Evolutionary conservation across 108 stramenopile species (phyloP).

Genomic region (Nitzschia putrida): DNA sequence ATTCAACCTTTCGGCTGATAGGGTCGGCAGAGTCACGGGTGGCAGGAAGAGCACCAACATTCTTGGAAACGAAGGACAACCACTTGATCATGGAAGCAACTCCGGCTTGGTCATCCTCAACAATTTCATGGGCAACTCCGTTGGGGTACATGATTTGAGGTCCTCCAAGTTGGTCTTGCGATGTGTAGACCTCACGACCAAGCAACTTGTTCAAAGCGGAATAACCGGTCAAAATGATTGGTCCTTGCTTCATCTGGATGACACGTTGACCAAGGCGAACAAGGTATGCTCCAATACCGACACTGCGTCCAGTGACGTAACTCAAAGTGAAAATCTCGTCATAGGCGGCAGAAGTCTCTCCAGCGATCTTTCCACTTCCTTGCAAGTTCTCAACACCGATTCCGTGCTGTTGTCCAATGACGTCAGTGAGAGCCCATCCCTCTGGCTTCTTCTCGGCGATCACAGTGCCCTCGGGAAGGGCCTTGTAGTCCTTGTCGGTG

Average conservation of each 20-base stretch:
- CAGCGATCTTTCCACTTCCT: slow-evolving; percentile 98
- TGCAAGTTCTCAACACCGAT: slow-evolving; percentile 98
- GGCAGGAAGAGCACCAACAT: slow-evolving; percentile 69
- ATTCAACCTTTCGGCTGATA: slow-evolving; percentile 84
- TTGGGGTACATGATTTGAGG: slow-evolving; percentile 98
- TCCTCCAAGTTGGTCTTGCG: slow-evolving; percentile 97
- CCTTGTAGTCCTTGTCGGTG: slow-evolving; percentile 88
- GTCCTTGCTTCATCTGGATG: slow-evolving; percentile 91
- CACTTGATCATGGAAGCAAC: slow-evolving; percentile 88
- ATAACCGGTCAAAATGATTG: slow-evolving; percentile 94
- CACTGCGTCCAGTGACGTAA: slow-evolving; percentile 95
- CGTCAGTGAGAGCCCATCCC: slow-evolving; percentile 90
- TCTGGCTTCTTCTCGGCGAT: slow-evolving; percentile 83
- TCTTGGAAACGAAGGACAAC: slow-evolving; percentile 95
- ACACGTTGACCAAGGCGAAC: slow-evolving; percentile 92
- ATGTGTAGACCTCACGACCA: slow-evolving; percentile 95
- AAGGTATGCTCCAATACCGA: slow-evolving; percentile 95
- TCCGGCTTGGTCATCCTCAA: slow-evolving; percentile 92
- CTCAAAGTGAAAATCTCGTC: slow-evolving; percentile 97
- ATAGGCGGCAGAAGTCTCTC: slow-evolving; percentile 94
- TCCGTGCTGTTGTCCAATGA: slow-evolving; percentile 93
- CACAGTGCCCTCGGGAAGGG: slow-evolving; percentile 84
- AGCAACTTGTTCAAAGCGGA: slow-evolving; percentile 97
- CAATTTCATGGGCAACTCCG: slow-evolving; percentile 92
- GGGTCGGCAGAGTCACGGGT: slow-evolving; percentile 82